A percentile compares a stretch with the other conserved stretches of the same genome.
phyloP scores from a whole-genome alignment of 2,329 filamentous ascomycete species.

The Emmonsia crescens region DNA sequence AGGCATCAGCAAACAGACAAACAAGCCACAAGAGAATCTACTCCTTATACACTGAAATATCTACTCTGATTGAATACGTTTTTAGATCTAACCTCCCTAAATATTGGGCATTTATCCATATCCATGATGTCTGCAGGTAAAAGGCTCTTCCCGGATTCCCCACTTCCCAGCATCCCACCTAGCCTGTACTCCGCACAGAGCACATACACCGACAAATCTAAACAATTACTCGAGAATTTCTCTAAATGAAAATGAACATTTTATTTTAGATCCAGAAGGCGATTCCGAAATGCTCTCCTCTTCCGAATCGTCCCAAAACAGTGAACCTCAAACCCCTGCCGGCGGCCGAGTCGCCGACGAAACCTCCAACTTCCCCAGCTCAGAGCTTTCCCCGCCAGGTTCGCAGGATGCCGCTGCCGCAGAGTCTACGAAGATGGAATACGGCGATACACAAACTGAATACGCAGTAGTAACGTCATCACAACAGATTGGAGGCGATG shows the following conservation, averaged over 20 bases:
- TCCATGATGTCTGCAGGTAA: slow-evolving; percentile 2
- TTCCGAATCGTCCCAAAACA: slow-evolving; percentile 25
- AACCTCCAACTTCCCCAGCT: slow-evolving; percentile 17
- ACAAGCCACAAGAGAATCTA: background rate
- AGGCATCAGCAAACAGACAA: too few species aligned
- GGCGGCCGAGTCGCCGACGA: slow-evolving; percentile 15
- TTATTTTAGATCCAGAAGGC: slow-evolving; percentile 38
- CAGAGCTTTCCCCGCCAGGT: slow-evolving; percentile 46
- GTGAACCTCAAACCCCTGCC: slow-evolving; percentile 35
- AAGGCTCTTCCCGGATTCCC: background rate
- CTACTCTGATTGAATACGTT: background rate
- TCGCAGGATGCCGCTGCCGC: slow-evolving; percentile 34
- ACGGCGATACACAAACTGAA: background rate
- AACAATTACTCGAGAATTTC: background rate
- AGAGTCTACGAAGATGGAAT: background rate
- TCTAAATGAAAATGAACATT: background rate
- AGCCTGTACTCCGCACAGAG: background rate
- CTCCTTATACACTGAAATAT: background rate
- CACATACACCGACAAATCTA: background rate
- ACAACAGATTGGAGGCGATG: background rate
- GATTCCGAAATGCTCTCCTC: slow-evolving; percentile 48
- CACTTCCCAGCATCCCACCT: too few species aligned
- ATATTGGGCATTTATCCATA: too few species aligned
- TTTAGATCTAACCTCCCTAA: too few species aligned
- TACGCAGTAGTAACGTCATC: background rate